Evolutionary conservation across 225 moss, liverwort and hornwort genomes (phyloP).

Genomic region (Sphagnum contortum): DNA sequence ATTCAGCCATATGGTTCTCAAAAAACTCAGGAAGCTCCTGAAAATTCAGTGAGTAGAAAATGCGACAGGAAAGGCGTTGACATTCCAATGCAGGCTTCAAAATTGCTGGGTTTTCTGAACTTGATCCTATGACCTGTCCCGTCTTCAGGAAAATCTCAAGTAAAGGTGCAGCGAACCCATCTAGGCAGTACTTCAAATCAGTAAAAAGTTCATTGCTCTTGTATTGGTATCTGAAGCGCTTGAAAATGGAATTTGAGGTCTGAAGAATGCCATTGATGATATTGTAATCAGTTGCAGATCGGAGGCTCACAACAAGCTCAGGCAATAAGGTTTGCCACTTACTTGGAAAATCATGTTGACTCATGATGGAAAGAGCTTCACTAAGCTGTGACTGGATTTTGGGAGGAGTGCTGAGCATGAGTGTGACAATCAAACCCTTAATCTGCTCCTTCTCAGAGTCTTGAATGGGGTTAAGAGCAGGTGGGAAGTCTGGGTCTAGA

Average conservation of each 20-base stretch:
- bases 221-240: constrained; percentile 96
- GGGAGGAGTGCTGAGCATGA: constrained; percentile 79
- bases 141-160: constrained; percentile 74
- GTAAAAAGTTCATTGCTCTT: constrained; percentile 74
- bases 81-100: constrained; percentile 68
- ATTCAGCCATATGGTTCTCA: constrained; percentile 94
- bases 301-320: constrained; percentile 72
- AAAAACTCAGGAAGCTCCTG: constrained; percentile 98
- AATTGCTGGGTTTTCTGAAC: constrained; percentile 34
- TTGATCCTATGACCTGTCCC: constrained; percentile 48
- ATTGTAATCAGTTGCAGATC: constrained; percentile 45
- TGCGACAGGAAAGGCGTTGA: constrained; percentile 83
- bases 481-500: constrained; percentile 33
- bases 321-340: constrained; percentile 79
- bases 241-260: constrained; percentile 96
- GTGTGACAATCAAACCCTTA: constrained; percentile 69
- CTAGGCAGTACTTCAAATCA: constrained; percentile 95
- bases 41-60: constrained; percentile 92
- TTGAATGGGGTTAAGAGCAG: constrained; percentile 28
- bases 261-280: constrained; percentile 83
- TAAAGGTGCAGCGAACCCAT: constrained; percentile 80
- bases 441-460: constrained; percentile 92
- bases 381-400: constrained; percentile 95
- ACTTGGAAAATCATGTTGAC: constrained; percentile 85
- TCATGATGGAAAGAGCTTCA: constrained; percentile 87